Conservation (phyloP, 1,139 yeast genomes). For the Candida sanyaensis region DNA sequence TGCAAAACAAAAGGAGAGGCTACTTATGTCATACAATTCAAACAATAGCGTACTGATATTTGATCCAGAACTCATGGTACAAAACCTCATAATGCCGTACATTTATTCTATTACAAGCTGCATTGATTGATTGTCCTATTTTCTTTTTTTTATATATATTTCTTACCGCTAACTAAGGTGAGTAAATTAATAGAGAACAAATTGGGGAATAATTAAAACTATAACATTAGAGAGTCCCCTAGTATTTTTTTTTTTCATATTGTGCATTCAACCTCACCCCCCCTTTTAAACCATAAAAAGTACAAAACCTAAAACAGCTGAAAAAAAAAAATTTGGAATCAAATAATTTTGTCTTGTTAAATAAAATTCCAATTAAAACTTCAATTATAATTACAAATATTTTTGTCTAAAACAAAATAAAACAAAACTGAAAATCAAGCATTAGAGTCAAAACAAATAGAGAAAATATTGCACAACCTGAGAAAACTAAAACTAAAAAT, state of each 20-base stretch:
- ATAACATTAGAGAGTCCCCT: not conserved
- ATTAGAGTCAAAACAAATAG: not conserved
- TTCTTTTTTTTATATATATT: not conserved
- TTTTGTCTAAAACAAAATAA: not conserved
- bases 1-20: too few relatives aligned
- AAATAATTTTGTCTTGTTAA: not conserved
- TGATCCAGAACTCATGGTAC: too few relatives aligned
- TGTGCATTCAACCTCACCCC: not conserved
- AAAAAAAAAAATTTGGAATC: not conserved
- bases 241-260: too few relatives aligned
- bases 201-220: too few relatives aligned
- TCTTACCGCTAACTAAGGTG: not conserved
- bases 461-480: not conserved
- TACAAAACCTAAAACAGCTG: not conserved
- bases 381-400: constrained; percentile 4
- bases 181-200: too few relatives aligned
- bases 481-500: not conserved
- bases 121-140: not conserved
- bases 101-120: not conserved
- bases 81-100: too few relatives aligned
- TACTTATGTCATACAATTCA: too few relatives aligned
- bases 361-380: constrained; percentile 2
- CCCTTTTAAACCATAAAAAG: constrained; percentile 2
- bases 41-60: too few relatives aligned
- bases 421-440: not conserved